These are phyloP conservation scores for Ascochyta clinopodiicola DNA, from an alignment of 2,329 filamentous ascomycete species.

Conservation along the genomic window DNA sequence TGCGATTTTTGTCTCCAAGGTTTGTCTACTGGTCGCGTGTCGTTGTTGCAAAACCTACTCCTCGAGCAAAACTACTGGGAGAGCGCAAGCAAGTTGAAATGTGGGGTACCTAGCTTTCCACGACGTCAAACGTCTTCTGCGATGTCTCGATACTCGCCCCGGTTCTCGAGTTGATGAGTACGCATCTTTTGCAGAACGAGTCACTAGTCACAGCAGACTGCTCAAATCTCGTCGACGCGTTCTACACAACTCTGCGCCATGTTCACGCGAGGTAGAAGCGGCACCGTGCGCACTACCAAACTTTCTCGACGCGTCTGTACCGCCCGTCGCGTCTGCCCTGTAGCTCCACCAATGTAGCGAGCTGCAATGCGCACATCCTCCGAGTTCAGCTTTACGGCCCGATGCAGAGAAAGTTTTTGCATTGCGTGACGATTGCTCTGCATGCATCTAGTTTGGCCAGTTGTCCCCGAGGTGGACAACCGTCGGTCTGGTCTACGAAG, in stretches of 20 bases:
- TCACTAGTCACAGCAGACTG: background rate
- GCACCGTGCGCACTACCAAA: conserved; percentile 32
- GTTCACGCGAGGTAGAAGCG: conserved; percentile 9
- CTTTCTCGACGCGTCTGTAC: conserved; percentile 45
- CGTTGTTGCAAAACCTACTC: background rate
- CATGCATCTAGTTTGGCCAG: conserved; percentile 14
- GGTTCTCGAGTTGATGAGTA: background rate
- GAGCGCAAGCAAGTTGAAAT: background rate
- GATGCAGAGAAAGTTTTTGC: conserved; percentile 16
- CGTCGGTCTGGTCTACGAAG: conserved; percentile 1
- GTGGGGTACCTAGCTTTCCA: conserved; percentile 12
- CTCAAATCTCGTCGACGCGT: background rate
- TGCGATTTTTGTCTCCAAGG: background rate
- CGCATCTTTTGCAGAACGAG: background rate
- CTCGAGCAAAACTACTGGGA: background rate
- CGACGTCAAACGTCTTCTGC: background rate
- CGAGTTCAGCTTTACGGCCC: conserved; percentile 15
- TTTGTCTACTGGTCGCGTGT: background rate
- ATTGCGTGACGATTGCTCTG: conserved; percentile 24
- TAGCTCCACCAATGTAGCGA: conserved; percentile 37
- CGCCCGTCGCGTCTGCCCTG: conserved; percentile 34
- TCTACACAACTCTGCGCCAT: background rate
- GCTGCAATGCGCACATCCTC: conserved; percentile 18
- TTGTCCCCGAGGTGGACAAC: conserved; percentile 5
- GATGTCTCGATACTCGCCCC: background rate